Base-by-base conservation (phyloP, 371 early-diverging fungal genomes). In the Mortierella sp. region DNA sequence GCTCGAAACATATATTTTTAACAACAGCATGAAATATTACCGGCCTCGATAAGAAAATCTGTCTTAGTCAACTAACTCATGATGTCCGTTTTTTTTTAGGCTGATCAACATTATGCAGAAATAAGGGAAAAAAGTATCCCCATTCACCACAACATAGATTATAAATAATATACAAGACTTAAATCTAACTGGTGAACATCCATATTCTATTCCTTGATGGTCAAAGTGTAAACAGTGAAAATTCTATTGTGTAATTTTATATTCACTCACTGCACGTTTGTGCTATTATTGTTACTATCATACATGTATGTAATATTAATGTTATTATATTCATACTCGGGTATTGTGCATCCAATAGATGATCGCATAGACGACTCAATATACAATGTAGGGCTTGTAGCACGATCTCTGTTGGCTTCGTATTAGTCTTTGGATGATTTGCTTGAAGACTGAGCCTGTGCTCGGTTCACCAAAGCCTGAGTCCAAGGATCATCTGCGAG, bases 91-190 rank as follows among this genome's bases (percentile, higher is more conserved):
- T 28, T 40, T n/a, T 29, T 15, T 23, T 74, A 79, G 80, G 80
- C 61, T 79, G 55, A 79, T 79, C 65, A 79, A 79, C 61, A 62
- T 73, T 26, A 73, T 78, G 79, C 79, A 72, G 57, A 71, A 76
- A 59, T 76, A 71, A 58, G 35, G 28, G 1, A 49, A 49, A 40
- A n/a, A 26, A 12, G n/a, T 26, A 13, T n/a, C 22, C 37, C 26
- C 22, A 40, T 40, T 56, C 64, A 31, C 23, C 26, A 53, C 37
- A n/a, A n/a, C n/a, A 32, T 57, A 58, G 35, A 58, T 66, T 58
- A 29, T 51, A 23, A 6, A 7, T 8, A n/a, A 23, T 51, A 2
- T 51, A 6, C 3, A 23, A 23, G 13, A 40, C 40, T 51, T n/a
- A n/a, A 5, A 3, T 51, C 23, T 3, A 23, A 51, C 26, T 23